A percentile compares a stretch with the other conserved stretches of the same genome.
phyloP scores from a whole-genome alignment of 257 asterid species.

The Knoxia roxburghii region DNA sequence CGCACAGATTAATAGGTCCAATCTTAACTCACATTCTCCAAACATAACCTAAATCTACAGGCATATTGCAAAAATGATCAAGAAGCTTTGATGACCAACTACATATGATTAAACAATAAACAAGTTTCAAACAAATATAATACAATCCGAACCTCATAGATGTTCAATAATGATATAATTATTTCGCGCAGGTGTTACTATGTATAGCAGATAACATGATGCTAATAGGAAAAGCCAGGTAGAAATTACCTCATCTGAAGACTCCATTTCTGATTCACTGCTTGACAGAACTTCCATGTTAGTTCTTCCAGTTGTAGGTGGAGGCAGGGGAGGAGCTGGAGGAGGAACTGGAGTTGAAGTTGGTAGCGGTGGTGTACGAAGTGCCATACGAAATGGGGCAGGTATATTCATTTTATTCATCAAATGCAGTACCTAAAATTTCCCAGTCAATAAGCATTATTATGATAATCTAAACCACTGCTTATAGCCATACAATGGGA shows the following conservation, averaged over 20 bases:
- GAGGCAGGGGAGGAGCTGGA: constrained; percentile 43
- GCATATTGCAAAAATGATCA: neutral
- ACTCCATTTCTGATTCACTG: constrained; percentile 88
- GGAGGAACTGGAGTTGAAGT: constrained; percentile 44
- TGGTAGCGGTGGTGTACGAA: constrained; percentile 89
- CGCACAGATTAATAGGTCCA: neutral
- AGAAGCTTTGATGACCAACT: neutral
- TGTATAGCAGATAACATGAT: neutral
- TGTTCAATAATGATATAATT: neutral
- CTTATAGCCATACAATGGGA: neutral
- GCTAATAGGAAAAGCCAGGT: neutral
- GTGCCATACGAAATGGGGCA: constrained; percentile 87
- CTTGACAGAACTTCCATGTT: constrained; percentile 37
- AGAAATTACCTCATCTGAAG: constrained; percentile 81
- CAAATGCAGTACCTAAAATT: constrained; percentile 81
- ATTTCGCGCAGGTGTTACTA: neutral
- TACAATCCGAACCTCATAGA: neutral
- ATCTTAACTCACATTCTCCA: neutral
- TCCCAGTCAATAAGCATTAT: constrained; percentile 1
- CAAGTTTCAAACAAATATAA: neutral
- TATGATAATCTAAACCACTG: neutral
- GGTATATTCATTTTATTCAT: constrained; percentile 99
- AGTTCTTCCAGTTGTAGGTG: constrained; percentile 42
- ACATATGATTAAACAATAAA: neutral
- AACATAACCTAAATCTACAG: neutral